Evolutionary conservation across 2,329 filamentous ascomycete genomes (phyloP), one percentile per base, ranked within the genome.

Genomic region (Pseudophaeomoniella oleicola): DNA sequence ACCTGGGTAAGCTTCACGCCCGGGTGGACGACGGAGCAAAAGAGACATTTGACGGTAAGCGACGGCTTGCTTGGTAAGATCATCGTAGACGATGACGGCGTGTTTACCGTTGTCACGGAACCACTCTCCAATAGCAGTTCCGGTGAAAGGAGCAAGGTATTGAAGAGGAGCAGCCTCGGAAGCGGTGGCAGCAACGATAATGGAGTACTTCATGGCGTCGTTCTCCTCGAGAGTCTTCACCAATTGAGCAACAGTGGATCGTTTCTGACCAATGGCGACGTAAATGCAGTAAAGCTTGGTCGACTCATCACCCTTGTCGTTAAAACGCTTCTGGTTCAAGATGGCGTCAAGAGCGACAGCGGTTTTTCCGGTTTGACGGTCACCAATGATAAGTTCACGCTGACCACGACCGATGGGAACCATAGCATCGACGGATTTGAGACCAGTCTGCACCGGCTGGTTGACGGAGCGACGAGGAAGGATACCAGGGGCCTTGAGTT

Each of bases 261-360:
- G 86, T 80, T 98, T 98, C 78, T 98, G 90, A 58, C 90, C 90
- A 54, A 98, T 79, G 58, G 90, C 90, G 56, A 96, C 90, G 78
- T 98, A 98, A 68, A 98, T 73, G 64, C 88, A 96, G 83, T 94
- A 98, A 41, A 98, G 85, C 79, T 98, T 98, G 81, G 94, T 88
- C 62, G 64, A 69, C 78, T 98, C 90, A 61, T 94, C 87, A 64
- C 59, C 72, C 60, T 66, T 56, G 62, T 66, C 71, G 78, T 98
- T 98, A 88, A 88, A 96, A 60, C 88, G 77, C 78, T 90, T 92
- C 76, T 98, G 90, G 81, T 98, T 98, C 46, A 98, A 80, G 54
- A 98, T 96, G 64, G 88, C 78, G 64, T 98, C 90, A 45, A 98
- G 84, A 57, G 81, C 88, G 62, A 98, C 88, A 57, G 90, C 90